Evolutionary conservation across 441 rosid species (phyloP), one percentile per base, ranked within the genome.

Genomic region (Adansonia gregorii): DNA sequence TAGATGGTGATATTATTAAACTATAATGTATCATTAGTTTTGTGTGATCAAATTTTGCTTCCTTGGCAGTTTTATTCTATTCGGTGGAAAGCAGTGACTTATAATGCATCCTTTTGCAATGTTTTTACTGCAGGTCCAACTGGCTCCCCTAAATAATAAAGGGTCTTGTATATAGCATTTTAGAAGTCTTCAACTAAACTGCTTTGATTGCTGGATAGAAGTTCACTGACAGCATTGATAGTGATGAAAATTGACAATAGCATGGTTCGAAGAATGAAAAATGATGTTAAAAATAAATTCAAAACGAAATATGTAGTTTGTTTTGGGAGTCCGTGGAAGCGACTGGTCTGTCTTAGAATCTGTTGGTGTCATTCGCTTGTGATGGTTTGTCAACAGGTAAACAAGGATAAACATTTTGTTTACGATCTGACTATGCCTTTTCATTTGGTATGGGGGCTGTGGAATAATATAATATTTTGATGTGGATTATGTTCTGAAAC

Each of bases 241-340:
- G 79, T 58, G 74, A 78, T 2, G 71, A 82, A 24, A 73, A 68
- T 76, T 67, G 48, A 64, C 68, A 55, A 65, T 78, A 80, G 82
- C 73, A 75, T 65, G 72, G 43, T 67, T 66, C 2, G 46, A 77
- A 67, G 56, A 78, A 52, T 12, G 43, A 9, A 65, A 41, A 63
- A 8, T 0, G n/a, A 31, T 12, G 9, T 9, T 48, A 59, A 56
- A 79, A 80, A 31, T 15, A 78, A 78, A 76, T 35, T 59, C 2
- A 61, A 76, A 27, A 76, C n/a, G 24, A 9, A 70, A 35, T 69
- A 39, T 49, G 14, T 7, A 31, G n/a, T 35, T 43, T 75, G 11
- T 65, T 12, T 24, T 9, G 60, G 35, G 49, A 73, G 27, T 73
- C 54, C 8, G 9, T 45, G 35, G 52, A 45, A 67, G 72, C 54